Base-by-base conservation (phyloP, 1,284 basidiomycete genomes). In the Malassezia brasiliensis region DNA sequence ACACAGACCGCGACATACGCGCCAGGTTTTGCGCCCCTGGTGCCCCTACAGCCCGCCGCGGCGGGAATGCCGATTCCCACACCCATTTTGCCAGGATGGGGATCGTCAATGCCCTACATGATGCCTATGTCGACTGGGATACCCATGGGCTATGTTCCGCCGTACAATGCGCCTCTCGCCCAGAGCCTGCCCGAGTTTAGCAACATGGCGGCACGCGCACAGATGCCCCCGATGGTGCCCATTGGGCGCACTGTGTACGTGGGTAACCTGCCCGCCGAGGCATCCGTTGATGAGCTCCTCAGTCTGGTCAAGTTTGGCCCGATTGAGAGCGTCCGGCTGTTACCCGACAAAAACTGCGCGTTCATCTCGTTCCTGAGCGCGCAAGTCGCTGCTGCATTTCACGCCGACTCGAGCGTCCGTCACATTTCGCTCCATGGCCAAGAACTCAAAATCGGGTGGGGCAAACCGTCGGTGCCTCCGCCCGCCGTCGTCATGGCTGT, bases 241-340 rank as follows among this genome's bases (percentile, higher is more conserved):
- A 56, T 66, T 34, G 65, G 64, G 28, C 86, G 93, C 55, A 98
- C 94, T 0, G 91, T 98, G 47, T 98, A 96, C 76, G 86, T 98
- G 56, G 94, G 93, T 64, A 96, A 94, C 77, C 82, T 98, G 39
- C 93, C 93, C 14, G 81, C 87, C n/a, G 89, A 89, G 20, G 91
- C 93, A 0, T 91, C 90, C 6, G 90, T 96, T 55, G 91, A 96
- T 74, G 93, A 98, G 76, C 83, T 98, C 25, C 85, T 96, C 69
- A 96, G 90, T 76, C 85, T 96, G 60, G 93, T 98, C 63, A 90
- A 94, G 69, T 96, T 96, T 75, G 94, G 93, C 6, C 93, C 93
- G 0, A 85, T 98, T 63, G 93, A 96, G 76, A 87, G 84, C 49
- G 87, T 96, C 69, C 87, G 89, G 49, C 85, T 98, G 36, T 82